Percentiles rank a stretch among this genome's conserved stretches.
Evolutionary conservation across 2,329 filamentous ascomycete genomes (phyloP).

Genomic region (Periconia sp.): DNA sequence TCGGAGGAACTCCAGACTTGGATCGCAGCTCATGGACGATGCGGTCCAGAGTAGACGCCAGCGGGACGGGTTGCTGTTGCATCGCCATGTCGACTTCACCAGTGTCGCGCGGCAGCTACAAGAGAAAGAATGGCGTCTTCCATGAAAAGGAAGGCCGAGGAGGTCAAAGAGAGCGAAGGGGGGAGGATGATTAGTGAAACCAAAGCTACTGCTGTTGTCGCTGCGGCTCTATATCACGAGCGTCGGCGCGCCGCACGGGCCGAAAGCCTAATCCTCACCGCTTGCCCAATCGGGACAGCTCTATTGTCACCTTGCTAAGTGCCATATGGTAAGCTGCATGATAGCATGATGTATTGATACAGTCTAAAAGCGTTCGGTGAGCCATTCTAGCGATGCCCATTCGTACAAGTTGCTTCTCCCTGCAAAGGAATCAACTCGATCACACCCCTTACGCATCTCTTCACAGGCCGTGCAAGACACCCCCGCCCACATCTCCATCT

Average conservation of each 20-base stretch:
- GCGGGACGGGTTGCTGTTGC: slow-evolving; percentile 41
- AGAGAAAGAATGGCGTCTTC: slow-evolving; percentile 29
- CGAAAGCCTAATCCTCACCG: slow-evolving; percentile 13
- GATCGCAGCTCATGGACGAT: slow-evolving; percentile 64
- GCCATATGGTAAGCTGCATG: no score
- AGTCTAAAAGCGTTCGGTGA: no score
- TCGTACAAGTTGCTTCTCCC: no score
- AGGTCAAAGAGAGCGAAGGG: slow-evolving; percentile 8
- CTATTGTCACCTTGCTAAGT: no score
- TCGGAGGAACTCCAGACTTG: no score
- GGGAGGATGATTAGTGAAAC: slow-evolving; percentile 18
- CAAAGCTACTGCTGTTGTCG: slow-evolving; percentile 22
- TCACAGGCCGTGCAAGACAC: no score
- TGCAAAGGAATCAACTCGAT: no score
- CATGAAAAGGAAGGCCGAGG: slow-evolving; percentile 36
- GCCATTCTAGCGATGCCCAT: no score
- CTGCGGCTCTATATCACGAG: slow-evolving; percentile 16
- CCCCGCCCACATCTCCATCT: no score
- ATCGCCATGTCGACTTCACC: slow-evolving; percentile 44
- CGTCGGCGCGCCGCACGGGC: neutral
- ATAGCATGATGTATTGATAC: no score
- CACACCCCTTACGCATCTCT: no score
- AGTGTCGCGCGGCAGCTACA: slow-evolving; percentile 36
- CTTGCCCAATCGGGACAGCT: slow-evolving; percentile 15
- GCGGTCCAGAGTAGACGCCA: slow-evolving; percentile 54